Evolutionary conservation across 2,329 filamentous ascomycete species (phyloP), one percentile per base, ranked within the genome.

Genomic region (Emmonsiellopsis sp.): DNA sequence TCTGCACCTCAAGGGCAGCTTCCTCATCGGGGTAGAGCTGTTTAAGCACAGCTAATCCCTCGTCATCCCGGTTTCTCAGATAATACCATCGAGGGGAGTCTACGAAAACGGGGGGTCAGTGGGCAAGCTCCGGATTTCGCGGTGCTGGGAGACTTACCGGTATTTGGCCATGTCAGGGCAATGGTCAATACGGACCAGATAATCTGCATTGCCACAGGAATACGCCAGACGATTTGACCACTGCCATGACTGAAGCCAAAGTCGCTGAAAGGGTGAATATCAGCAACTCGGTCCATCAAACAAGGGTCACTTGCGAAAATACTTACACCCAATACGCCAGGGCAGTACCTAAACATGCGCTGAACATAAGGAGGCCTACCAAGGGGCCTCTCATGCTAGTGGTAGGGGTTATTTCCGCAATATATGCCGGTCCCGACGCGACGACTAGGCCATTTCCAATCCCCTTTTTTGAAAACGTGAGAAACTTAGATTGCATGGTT

Each of bases 301-400:
- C n/a, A 42, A 3, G 36, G 21, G 6, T 7, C 17, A 17, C 8
- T 11, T 36, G n/a, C 17, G n/a, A 33, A 27, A 31, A 27, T 10
- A 53, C 58, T 56, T 58, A 61, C 60, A 67, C 60, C 65, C 66
- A 68, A 52, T 68, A 68, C 2, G 65, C 65, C 1, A 64, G 48
- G 7, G 66, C 63, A 8, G 59, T 61, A 5, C 62, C 63, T 14
- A 53, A 44, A 51, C 60, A 56, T 17, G 65, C 61, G 40, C 59
- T 62, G 27, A 59, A 58, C 53, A 67, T 65, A 47, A 67, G 61
- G 46, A 63, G 58, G 43, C 63, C 63, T 48, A 68, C 61, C 10
- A 60, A 58, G 13, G 60, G 61, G 13, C 65, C 65, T 10, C 65
- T 61, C 42, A 63, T 57, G 6, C 57, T 58, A 33, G 59, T 58